Base-by-base conservation (phyloP, 1,284 basidiomycete genomes). In the Microbotryum lychnidis-dioicae region DNA sequence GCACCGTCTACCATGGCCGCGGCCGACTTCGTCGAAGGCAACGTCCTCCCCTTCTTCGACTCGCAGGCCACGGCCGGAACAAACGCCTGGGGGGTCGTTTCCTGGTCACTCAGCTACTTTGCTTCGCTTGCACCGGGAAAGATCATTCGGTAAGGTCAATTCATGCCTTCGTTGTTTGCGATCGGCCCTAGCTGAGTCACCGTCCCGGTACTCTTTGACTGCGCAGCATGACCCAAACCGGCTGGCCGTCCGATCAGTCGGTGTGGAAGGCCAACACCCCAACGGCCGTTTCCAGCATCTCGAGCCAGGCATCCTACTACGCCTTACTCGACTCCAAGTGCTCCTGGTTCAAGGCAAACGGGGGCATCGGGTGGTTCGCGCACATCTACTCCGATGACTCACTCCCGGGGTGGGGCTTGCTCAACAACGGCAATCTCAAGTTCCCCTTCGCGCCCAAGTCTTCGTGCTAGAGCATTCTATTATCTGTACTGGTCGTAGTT, bases 1-100 rank as follows among this genome's bases (percentile, higher is more conserved):
- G 57, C 64, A 0, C 66, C 64, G 21, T 45, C 57, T 2, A n/a
- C 51, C 20, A 76, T 89, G 56, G 75, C 82, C 63, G 82, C 84
- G 0, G 76, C 86, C 31, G 84, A 88, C 71, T 78, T 80, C 46
- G 81, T 89, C 62, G 83, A 86, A 65, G 81, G 81, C 1, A 65
- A 89, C 71, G 84, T 86, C 77, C 75, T 88, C 47, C 86, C 87
- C 6, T 89, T 87, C 77, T 89, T 89, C 72, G 79, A 80, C 16
- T 72, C 77, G 56, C 56, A 78, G 45, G 84, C 84, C 33, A 82
- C 82, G 1, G 83, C 77, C n/a, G 83, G 84, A 82, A 77, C 79
- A 61, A 68, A 81, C 12, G 77, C 86, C 0, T 86, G 84, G 83
- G 80, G 83, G 1, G 76, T 84, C n/a, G 81, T 87, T 1, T 57